phyloP scores from a whole-genome alignment of 2,329 filamentous ascomycete genomes.

The Berkeleyomyces rouxiae region DNA sequence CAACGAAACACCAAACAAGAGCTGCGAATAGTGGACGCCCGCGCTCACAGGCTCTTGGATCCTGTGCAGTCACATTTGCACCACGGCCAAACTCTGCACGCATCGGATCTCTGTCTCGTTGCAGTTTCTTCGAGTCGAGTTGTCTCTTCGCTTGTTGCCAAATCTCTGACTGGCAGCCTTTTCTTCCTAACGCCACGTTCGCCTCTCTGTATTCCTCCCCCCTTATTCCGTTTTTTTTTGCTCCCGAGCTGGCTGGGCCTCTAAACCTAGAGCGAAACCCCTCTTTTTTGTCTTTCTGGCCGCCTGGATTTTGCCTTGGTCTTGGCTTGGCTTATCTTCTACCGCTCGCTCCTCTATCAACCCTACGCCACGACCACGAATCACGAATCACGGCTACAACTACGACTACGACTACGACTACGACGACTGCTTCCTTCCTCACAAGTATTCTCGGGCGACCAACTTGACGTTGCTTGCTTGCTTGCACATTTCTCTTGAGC shows the following conservation, averaged over 20 bases:
- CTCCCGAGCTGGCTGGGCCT: not conserved
- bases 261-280: not conserved
- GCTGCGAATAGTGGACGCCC: not conserved
- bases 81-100: no score
- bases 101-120: no score
- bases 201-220: not conserved
- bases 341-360: not conserved
- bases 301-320: not conserved
- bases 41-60: no score
- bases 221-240: not conserved
- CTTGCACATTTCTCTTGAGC: not conserved
- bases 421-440: not conserved
- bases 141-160: not conserved
- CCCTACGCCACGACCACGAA: no score
- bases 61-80: no score
- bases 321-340: not conserved
- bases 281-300: not conserved
- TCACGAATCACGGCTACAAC: not conserved
- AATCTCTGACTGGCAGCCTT: not conserved
- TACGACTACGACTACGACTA: not conserved
- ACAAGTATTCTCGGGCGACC: not conserved
- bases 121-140: no score
- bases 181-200: not conserved
- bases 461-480: not conserved
- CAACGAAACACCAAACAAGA: not conserved